Evolutionary conservation across 2,329 filamentous ascomycete genomes (phyloP).

Genomic region (Fusarium sp.): DNA sequence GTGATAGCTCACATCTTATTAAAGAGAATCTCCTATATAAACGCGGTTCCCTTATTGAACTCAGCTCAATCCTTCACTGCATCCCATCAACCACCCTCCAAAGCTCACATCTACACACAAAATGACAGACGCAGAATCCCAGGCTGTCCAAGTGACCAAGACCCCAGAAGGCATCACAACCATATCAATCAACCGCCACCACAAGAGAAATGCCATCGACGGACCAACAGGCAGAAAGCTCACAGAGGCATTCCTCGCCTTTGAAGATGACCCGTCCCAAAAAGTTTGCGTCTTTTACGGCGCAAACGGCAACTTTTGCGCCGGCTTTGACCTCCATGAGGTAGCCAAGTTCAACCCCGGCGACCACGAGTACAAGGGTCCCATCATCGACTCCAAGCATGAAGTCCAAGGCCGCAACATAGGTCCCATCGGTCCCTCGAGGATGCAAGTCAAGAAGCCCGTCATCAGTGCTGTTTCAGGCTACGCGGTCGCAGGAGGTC

Average conservation of each 20-base stretch:
- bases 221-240: conserved; percentile 60
- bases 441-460: not conserved
- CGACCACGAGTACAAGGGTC: not conserved
- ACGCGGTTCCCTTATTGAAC: not conserved
- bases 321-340: not conserved
- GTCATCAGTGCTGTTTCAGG: not conserved
- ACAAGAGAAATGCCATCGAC: conserved; percentile 65
- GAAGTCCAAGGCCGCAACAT: not conserved
- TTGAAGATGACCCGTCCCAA: conserved; percentile 59
- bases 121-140: conserved; percentile 1
- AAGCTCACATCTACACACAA: not conserved
- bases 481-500: not conserved
- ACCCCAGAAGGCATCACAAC: conserved; percentile 60
- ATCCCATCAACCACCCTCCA: not conserved
- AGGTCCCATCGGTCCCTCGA: not conserved
- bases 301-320: not conserved
- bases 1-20: not conserved
- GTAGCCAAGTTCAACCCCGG: not conserved
- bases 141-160: conserved; percentile 32
- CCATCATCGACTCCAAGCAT: not conserved
- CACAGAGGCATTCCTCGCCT: conserved; percentile 59
- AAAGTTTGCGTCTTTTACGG: not conserved
- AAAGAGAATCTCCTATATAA: not conserved
- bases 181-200: conserved; percentile 65
- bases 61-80: not conserved